Evolutionary conservation across 2,329 filamentous ascomycete genomes (phyloP), one percentile per base, ranked within the genome.

Genomic region (Diaporthe nobilis): DNA sequence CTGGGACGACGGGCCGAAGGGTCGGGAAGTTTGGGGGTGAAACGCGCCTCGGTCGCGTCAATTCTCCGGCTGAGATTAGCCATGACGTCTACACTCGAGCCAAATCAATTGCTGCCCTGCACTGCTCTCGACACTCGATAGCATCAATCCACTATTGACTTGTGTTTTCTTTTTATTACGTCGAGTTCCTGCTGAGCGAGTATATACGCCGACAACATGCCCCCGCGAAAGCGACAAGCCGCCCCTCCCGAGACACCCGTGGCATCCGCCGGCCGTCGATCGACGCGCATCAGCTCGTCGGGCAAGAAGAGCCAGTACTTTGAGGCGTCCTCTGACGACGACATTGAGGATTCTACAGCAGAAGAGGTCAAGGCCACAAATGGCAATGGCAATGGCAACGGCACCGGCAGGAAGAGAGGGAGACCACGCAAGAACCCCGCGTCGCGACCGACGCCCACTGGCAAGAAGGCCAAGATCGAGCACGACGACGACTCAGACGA

Each of bases 291-390:
- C 51, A 85, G 82, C 80, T 85, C 85, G 37, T 83, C 85, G 1
- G 80, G 78, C 28, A 83, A 85, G 78, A 90, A 86, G 83, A 90
- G 88, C 82, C 82, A 82, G 25, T 91, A 90, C 80, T 90, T 90
- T 79, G 88, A 89, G 75, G 80, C 76, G 70, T 79, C 82, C 15
- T 80, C 82, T 4, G 80, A 81, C 3, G 80, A 82, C 6, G 76
- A 77, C 5, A 20, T n/a, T 1, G 47, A 34, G 37, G 25, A 47
- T 31, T 34, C 6, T 6, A 67, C 65, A 47, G 60, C 17, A 65
- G 10, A 78, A 12, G 34, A 72, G 47, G 76, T 75, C 39, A 55
- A 55, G 34, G 12, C 34, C 0, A 37, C 17, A 22, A 55, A 71
- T 34, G 55, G 72, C 31, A 61, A 74, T n/a, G 10, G 37, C 15